Evolutionary conservation across 805 yeast species (phyloP).

Genomic region (Tetrapisispora nanseiensis): DNA sequence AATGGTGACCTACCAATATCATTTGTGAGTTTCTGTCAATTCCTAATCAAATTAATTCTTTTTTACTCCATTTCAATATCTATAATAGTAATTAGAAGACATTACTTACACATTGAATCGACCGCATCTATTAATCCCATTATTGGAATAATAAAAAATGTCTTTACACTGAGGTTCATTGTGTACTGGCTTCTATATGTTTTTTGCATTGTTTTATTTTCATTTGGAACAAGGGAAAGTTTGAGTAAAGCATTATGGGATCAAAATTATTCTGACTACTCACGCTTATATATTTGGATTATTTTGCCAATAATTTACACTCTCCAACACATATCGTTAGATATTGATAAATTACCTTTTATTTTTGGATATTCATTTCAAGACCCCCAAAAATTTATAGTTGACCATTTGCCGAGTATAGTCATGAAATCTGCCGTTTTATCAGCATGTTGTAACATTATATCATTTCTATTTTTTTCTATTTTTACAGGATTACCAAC

Average conservation of each 20-base stretch:
- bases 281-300: conserved; percentile 25
- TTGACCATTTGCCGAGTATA: conserved; percentile 22
- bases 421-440: conserved; percentile 28
- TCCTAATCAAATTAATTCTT: conserved; percentile 23
- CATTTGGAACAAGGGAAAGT: conserved; percentile 19
- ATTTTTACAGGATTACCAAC: conserved; percentile 12
- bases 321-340: conserved; percentile 41
- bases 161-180: conserved; percentile 27
- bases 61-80: conserved; percentile 25
- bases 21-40: conserved; percentile 13
- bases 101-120: conserved; percentile 31
- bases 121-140: conserved; percentile 20
- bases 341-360: conserved; percentile 46
- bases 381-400: conserved; percentile 30
- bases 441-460: conserved; percentile 1
- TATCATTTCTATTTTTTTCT: conserved; percentile 7
- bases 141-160: conserved; percentile 17
- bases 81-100: conserved; percentile 31
- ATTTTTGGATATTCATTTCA: conserved; percentile 31
- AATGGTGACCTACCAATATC: conserved; percentile 15
- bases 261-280: background rate
- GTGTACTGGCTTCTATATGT: conserved; percentile 14
- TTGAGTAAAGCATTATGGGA: background rate
- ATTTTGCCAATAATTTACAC: conserved; percentile 39
- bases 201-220: conserved; percentile 17